Percentiles rank a stretch among this genome's conserved stretches.
These are phyloP conservation scores for Globisporangium paddicum DNA, from an alignment of 352 stramenopile species.

Conservation along the genomic window DNA sequence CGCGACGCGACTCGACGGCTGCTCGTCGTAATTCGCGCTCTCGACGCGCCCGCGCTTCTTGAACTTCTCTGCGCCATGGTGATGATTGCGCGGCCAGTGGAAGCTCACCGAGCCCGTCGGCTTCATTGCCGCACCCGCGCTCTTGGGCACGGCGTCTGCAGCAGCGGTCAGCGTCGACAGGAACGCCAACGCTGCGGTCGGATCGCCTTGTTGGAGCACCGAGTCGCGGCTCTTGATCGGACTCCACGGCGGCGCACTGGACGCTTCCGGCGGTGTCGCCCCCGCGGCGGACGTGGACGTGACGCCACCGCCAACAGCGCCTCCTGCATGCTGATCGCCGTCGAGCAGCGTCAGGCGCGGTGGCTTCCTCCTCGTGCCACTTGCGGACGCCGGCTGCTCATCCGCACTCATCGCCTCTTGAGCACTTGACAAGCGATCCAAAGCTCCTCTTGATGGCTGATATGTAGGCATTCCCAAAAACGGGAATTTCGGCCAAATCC, in stretches of 20 bases:
- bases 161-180: background rate
- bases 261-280: background rate
- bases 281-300: background rate
- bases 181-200: constrained; percentile 1
- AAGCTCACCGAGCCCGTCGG: too few species aligned
- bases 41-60: constrained; percentile 68
- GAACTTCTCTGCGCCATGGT: constrained; percentile 26
- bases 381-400: background rate
- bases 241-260: constrained; percentile 1
- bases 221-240: background rate
- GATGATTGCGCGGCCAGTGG: background rate
- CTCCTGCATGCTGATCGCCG: too few species aligned
- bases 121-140: background rate
- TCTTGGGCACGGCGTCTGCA: background rate
- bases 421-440: background rate
- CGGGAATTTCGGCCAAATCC: background rate
- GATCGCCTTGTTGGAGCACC: background rate
- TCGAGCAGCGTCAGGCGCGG: constrained; percentile 11
- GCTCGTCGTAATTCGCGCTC: constrained; percentile 43
- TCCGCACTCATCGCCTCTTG: background rate
- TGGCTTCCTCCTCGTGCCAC: constrained; percentile 6
- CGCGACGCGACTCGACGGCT: constrained; percentile 11
- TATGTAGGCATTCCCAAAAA: background rate
- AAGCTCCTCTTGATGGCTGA: too few species aligned
- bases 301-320: too few species aligned